Evolutionary conservation across 306 rosid genomes (phyloP).

Genomic region (Cucurbita maxima): DNA sequence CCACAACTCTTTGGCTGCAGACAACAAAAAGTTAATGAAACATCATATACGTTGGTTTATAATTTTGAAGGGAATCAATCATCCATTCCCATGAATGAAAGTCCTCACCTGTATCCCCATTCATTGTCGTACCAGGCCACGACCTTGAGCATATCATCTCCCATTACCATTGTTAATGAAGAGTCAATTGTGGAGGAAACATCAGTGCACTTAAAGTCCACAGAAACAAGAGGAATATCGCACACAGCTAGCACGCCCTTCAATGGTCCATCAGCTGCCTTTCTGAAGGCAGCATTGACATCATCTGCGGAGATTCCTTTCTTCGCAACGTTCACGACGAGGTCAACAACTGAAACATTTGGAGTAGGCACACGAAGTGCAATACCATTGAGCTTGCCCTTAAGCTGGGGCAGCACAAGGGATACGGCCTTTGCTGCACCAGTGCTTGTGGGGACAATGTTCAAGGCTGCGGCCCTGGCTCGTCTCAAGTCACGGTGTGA

Average conservation of each 20-base stretch:
- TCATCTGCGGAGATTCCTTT: slow-evolving; percentile 85
- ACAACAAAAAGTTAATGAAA: neutral
- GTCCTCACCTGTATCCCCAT: slow-evolving; percentile 95
- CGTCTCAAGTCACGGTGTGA: slow-evolving; percentile 93
- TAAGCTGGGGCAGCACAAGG: slow-evolving; percentile 73
- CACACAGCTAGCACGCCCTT: slow-evolving; percentile 88
- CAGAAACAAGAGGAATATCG: slow-evolving; percentile 84
- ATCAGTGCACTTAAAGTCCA: slow-evolving; percentile 80
- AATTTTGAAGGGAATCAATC: neutral
- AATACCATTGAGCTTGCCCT: slow-evolving; percentile 94
- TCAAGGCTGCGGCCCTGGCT: slow-evolving; percentile 94
- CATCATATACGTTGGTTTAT: neutral
- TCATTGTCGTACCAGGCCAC: slow-evolving; percentile 99
- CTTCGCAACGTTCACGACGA: slow-evolving; percentile 75
- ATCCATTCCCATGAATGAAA: neutral
- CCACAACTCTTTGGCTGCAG: slow-evolving; percentile 96
- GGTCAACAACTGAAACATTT: slow-evolving; percentile 88
- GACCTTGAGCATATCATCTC: slow-evolving; percentile 97
- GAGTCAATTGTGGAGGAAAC: slow-evolving; percentile 91
- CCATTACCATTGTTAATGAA: slow-evolving; percentile 96
- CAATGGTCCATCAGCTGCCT: slow-evolving; percentile 70
- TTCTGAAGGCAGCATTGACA: slow-evolving; percentile 87
- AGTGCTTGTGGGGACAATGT: slow-evolving; percentile 97
- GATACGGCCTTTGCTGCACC: slow-evolving; percentile 99
- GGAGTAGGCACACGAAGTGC: slow-evolving; percentile 98